These are phyloP conservation scores for Hypoxylon trugodes DNA, from an alignment of 495 filamentous ascomycete species.

Conservation along the genomic window DNA sequence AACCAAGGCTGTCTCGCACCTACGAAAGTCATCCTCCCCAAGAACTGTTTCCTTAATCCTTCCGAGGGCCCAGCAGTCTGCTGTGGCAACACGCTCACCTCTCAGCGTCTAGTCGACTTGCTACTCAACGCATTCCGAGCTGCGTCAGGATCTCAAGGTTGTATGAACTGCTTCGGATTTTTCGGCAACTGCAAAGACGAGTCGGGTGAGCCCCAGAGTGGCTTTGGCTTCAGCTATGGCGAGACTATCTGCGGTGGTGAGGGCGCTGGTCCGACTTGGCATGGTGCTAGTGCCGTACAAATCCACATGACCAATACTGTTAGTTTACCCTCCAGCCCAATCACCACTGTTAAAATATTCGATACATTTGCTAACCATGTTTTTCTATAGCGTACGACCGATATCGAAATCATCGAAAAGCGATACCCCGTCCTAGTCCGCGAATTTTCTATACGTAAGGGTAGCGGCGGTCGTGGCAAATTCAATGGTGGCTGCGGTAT, in stretches of 20 bases:
- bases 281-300: constrained; percentile 89
- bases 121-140: constrained; percentile 89
- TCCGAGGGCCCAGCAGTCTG: constrained; percentile 62
- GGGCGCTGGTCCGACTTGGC: constrained; percentile 87
- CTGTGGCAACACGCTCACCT: constrained; percentile 91
- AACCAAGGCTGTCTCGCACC: constrained; percentile 97
- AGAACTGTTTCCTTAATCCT: constrained; percentile 73
- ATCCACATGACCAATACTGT: constrained; percentile 98
- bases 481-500: constrained; percentile 89
- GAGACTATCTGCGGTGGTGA: constrained; percentile 94
- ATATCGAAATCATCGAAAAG: constrained; percentile 91
- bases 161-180: constrained; percentile 78
- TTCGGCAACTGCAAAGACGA: constrained; percentile 68
- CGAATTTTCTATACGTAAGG: constrained; percentile 77
- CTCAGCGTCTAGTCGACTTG: constrained; percentile 90
- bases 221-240: constrained; percentile 96
- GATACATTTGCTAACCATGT: too few species aligned
- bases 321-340: too few species aligned
- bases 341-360: too few species aligned
- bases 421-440: constrained; percentile 89
- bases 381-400: constrained; percentile 96
- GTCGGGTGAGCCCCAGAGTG: constrained; percentile 60
- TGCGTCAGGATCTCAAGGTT: constrained; percentile 85
- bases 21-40: constrained; percentile 83
- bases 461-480: constrained; percentile 74